Base-by-base conservation (phyloP, 495 filamentous ascomycete genomes). In the Aspergillus egyptiacus region DNA sequence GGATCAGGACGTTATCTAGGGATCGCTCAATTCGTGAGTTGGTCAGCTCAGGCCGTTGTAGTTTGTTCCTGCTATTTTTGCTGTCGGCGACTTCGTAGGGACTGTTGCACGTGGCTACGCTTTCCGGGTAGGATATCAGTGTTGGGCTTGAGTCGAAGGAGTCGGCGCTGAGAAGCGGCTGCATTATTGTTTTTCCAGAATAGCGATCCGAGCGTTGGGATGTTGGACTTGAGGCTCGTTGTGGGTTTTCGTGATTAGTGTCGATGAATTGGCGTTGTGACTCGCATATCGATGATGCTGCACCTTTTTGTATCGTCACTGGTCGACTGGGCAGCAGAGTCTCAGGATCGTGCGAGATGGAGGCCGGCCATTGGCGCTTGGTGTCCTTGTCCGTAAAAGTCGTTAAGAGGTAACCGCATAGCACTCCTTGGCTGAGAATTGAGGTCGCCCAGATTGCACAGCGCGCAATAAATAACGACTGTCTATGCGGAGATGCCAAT, bases 381-480 rank as follows among this genome's bases (percentile, higher is more conserved):
- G 51, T 49, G 7, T 50, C 27, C 11, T 58, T 50, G 31, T 25
- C 50, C 17, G 58, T 46, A 19, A 55, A 28, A 17, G 47, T 43
- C 9, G 56, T 56, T 11, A 67, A 37, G 20, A 72, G 46, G 28
- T 49, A 59, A 6, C 69, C 67, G 39, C 59, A 61, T 42, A 68
- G 60, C 2, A 65, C 33, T 6, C 66, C 66, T 42, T 72, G 65
- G 1, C 45, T 47, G 17, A 71, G 63, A 28, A 67, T 50, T 1
- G 70, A 68, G 2, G 68, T 32, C 2, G 64, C 56, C 64, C 64
- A 69, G 35, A 70, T 54, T 6, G 67, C 54, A 19, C 59, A 65
- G 19, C 66, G 69, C 23, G 61, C 34, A 30, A 67, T 56, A 18
- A 60, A 53, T 11, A 68, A 31, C 0, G 53, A 31, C 22, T 54